phyloP scores from a whole-genome alignment of 371 early-diverging fungal genomes.

The Apophysomyces sp. region DNA sequence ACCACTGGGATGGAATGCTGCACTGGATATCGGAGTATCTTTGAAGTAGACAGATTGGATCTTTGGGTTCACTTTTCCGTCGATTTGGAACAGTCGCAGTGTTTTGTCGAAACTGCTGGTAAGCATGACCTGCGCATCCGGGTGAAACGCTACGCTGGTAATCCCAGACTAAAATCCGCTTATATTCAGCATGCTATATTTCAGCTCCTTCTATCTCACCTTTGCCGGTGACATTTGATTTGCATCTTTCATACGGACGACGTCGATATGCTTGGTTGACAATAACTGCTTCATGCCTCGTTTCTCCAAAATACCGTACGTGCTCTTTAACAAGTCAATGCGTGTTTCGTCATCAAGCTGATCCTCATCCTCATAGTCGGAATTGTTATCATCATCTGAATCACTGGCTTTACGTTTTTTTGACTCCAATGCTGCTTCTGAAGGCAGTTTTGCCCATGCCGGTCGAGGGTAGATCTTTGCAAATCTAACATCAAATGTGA shows the following conservation, averaged over 20 bases:
- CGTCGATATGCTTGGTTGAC: slow-evolving; percentile 55
- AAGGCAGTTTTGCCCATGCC: slow-evolving; percentile 74
- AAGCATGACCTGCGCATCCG: slow-evolving; percentile 83
- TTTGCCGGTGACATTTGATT: slow-evolving; percentile 54
- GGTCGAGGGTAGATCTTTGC: slow-evolving; percentile 88
- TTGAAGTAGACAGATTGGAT: slow-evolving; percentile 81
- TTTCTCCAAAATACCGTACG: slow-evolving; percentile 53
- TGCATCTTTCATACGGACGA: slow-evolving; percentile 75
- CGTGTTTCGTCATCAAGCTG: slow-evolving; percentile 45
- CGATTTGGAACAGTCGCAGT: slow-evolving; percentile 83
- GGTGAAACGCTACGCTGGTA: slow-evolving; percentile 85
- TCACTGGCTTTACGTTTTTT: slow-evolving; percentile 34
- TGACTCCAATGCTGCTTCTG: slow-evolving; percentile 28
- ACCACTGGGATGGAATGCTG: slow-evolving; percentile 78
- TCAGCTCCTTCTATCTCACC: slow-evolving; percentile 13
- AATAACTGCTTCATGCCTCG: slow-evolving; percentile 29
- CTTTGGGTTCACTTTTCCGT: slow-evolving; percentile 88
- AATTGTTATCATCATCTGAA: slow-evolving; percentile 46
- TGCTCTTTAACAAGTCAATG: slow-evolving; percentile 47
- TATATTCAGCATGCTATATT: background rate
- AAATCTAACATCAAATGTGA: slow-evolving; percentile 39
- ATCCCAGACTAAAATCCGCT: slow-evolving; percentile 21
- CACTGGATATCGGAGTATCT: slow-evolving; percentile 77
- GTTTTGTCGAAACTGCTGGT: slow-evolving; percentile 86
- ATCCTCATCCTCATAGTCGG: slow-evolving; percentile 25